A percentile compares a stretch with the other conserved stretches of the same genome.
These are phyloP conservation scores for Pseudoneurospora amorphoporcata DNA, from an alignment of 495 filamentous ascomycete species.

Conservation along the genomic window DNA sequence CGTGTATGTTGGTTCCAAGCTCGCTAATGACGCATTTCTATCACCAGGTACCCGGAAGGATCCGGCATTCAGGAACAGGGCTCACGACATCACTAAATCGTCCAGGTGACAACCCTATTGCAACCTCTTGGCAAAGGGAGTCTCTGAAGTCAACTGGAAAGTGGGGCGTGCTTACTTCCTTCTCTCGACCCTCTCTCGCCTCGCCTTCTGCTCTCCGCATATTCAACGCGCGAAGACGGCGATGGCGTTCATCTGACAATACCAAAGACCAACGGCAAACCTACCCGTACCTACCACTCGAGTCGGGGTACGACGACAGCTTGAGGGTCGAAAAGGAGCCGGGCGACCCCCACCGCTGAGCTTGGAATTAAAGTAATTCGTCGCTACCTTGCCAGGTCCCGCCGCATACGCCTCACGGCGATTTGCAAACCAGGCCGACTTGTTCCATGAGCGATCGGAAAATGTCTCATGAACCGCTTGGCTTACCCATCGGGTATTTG, in stretches of 20 bases:
- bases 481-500: not conserved
- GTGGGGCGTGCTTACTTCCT: not conserved
- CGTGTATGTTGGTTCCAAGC: not conserved
- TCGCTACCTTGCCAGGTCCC: not conserved
- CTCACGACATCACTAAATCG: not conserved
- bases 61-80: not conserved
- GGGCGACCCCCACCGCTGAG: not conserved
- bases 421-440: not conserved
- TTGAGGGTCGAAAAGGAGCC: not conserved
- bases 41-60: not conserved
- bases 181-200: not conserved
- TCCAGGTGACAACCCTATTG: not conserved
- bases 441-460: not conserved
- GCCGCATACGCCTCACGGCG: not conserved
- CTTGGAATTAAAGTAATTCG: not conserved
- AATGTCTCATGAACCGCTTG: not conserved
- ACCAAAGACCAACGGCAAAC: not conserved
- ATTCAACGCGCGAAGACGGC: not conserved
- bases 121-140: not conserved
- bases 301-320: not conserved
- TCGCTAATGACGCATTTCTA: not conserved
- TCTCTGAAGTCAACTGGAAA: not conserved
- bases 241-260: not conserved
- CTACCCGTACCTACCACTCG: not conserved
- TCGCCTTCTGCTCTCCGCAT: not conserved